Percentiles rank a stretch among this genome's conserved stretches.
These are phyloP conservation scores for Vaccinium darrowii DNA, from an alignment of 148 eudicot species.

Conservation along the genomic window DNA sequence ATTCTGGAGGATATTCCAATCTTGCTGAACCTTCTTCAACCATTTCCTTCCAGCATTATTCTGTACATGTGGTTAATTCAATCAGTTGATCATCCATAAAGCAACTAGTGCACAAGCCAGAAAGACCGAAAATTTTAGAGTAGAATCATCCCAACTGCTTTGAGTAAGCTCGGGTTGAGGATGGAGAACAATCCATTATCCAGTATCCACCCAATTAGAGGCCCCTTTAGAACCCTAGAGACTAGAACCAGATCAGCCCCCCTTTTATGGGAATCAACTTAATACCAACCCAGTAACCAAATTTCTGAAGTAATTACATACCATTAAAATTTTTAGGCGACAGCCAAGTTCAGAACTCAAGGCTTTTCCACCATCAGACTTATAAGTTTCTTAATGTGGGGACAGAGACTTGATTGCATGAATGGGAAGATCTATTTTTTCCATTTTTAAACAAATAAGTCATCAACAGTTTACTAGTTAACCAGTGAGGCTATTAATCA, in stretches of 20 bases:
- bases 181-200: neutral
- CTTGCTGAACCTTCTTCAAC: slow-evolving; percentile 93
- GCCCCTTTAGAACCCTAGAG: neutral
- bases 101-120: neutral
- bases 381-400: neutral
- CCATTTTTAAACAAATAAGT: neutral
- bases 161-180: neutral
- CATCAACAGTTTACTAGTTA: neutral
- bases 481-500: neutral
- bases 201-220: neutral
- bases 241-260: neutral
- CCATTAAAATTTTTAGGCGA: neutral
- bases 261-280: neutral
- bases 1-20: slow-evolving; percentile 93
- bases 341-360: neutral
- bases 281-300: neutral
- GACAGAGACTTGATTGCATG: neutral
- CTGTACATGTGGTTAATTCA: slow-evolving; percentile 33
- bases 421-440: neutral
- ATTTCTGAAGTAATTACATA: neutral
- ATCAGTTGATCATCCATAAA: neutral
- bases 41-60: slow-evolving; percentile 75
- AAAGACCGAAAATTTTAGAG: neutral
- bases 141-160: neutral
- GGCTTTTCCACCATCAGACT: neutral